Evolutionary conservation across 495 filamentous ascomycete genomes (phyloP).

Genomic region (Penicillium crystallinum): DNA sequence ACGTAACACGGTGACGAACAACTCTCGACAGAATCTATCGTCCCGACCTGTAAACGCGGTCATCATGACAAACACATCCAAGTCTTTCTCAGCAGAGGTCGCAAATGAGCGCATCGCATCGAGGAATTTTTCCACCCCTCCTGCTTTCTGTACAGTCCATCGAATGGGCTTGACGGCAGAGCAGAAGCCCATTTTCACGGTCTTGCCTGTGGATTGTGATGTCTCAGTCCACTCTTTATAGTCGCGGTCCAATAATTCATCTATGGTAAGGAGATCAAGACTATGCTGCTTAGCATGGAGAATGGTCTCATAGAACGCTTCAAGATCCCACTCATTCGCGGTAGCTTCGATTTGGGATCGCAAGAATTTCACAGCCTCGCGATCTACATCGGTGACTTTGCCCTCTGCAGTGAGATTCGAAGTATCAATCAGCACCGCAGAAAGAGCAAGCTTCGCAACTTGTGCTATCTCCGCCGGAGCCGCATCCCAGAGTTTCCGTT

Average conservation of each 20-base stretch:
- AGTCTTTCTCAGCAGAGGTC: constrained; percentile 33
- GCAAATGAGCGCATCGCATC: constrained; percentile 51
- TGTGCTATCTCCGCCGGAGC: constrained; percentile 41
- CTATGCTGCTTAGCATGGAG: constrained; percentile 62
- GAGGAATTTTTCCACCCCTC: constrained; percentile 37
- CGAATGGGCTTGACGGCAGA: constrained; percentile 62
- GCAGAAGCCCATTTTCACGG: constrained; percentile 64
- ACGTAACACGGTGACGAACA: constrained; percentile 61
- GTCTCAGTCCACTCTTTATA: constrained; percentile 83
- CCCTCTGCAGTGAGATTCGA: constrained; percentile 59
- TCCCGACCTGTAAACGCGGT: constrained; percentile 54
- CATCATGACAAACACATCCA: constrained; percentile 73
- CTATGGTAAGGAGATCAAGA: constrained; percentile 58
- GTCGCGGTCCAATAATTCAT: constrained; percentile 80
- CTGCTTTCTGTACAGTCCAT: constrained; percentile 56
- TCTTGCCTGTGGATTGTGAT: constrained; percentile 15
- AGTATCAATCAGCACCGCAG: constrained; percentile 82
- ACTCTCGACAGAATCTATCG: constrained; percentile 58
- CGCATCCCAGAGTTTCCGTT: constrained; percentile 46
- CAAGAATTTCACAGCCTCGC: constrained; percentile 57
- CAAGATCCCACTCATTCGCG: constrained; percentile 37
- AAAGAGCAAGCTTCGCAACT: constrained; percentile 71
- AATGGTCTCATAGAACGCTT: constrained; percentile 58
- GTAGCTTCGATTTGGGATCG: constrained; percentile 43
- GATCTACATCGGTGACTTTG: constrained; percentile 72